A percentile compares a stretch with the other conserved stretches of the same genome.
Evolutionary conservation across 345 rosid genomes (phyloP).

Genomic region (Eucalyptus caleyi): DNA sequence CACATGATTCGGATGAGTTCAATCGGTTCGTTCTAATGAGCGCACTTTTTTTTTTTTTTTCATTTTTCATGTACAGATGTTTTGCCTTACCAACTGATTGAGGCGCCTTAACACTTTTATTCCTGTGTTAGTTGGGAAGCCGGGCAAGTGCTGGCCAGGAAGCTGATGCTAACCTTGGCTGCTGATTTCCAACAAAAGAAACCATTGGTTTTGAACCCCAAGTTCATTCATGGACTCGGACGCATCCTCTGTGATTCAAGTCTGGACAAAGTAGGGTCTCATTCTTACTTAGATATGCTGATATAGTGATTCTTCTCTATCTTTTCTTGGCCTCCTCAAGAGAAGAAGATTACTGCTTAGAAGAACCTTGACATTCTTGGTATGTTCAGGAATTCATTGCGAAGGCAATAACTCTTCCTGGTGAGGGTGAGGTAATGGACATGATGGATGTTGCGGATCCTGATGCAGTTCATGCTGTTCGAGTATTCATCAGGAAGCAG

Average conservation of each 20-base stretch:
- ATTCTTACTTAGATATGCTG: neutral
- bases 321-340: neutral
- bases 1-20: constrained; percentile 90
- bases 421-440: constrained; percentile 99
- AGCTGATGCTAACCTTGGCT: constrained; percentile 85
- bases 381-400: constrained; percentile 75
- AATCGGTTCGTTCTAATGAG: constrained; percentile 58
- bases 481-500: constrained; percentile 73
- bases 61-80: neutral
- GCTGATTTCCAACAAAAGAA: constrained; percentile 68
- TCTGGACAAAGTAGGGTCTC: constrained; percentile 61
- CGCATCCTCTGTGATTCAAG: constrained; percentile 60
- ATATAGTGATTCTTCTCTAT: neutral
- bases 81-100: neutral
- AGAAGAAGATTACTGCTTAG: neutral
- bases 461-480: constrained; percentile 93
- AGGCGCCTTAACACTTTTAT: neutral
- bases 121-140: constrained; percentile 82
- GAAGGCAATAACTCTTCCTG: constrained; percentile 81
- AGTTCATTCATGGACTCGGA: constrained; percentile 64
- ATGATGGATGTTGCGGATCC: constrained; percentile 98
- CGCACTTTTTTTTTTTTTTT: neutral
- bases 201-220: constrained; percentile 57
- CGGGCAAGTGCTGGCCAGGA: constrained; percentile 85
- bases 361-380: neutral